Evolutionary conservation across 2,329 filamentous ascomycete genomes (phyloP).

Genomic region (Canariomyces notabilis): DNA sequence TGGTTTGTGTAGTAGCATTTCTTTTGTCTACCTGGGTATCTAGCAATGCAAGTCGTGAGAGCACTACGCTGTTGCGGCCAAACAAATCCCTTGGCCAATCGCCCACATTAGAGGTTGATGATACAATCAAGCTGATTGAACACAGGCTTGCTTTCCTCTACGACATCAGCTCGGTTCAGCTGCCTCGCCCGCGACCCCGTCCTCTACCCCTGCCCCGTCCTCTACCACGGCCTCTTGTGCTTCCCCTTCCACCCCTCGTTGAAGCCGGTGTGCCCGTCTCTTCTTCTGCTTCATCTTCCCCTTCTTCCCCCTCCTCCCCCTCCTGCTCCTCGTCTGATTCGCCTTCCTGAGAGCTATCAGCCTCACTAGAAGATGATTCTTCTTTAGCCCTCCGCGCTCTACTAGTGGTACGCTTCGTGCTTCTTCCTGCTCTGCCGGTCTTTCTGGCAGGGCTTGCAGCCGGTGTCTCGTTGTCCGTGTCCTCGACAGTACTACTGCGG

Average conservation of each 20-base stretch:
- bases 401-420: conserved; percentile 41
- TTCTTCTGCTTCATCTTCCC: conserved; percentile 31
- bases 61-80: too few species aligned
- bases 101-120: background rate
- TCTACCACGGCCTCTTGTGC: conserved; percentile 31
- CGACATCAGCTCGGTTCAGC: background rate
- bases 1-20: too few species aligned
- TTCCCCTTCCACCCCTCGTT: conserved; percentile 32
- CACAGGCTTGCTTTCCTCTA: background rate
- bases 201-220: conserved; percentile 28
- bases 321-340: conserved; percentile 34
- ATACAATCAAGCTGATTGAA: background rate
- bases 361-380: conserved; percentile 33
- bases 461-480: conserved; percentile 46
- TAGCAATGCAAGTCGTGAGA: too few species aligned
- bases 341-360: conserved; percentile 30
- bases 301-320: conserved; percentile 34
- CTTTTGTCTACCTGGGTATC: too few species aligned
- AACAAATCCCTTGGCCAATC: too few species aligned
- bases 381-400: conserved; percentile 37
- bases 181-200: conserved; percentile 30
- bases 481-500: conserved; percentile 47
- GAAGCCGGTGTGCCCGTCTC: conserved; percentile 37
- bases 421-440: conserved; percentile 39
- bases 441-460: conserved; percentile 35